Base-by-base conservation (phyloP, 257 asterid species). In the Solanum lycopersicoides region DNA sequence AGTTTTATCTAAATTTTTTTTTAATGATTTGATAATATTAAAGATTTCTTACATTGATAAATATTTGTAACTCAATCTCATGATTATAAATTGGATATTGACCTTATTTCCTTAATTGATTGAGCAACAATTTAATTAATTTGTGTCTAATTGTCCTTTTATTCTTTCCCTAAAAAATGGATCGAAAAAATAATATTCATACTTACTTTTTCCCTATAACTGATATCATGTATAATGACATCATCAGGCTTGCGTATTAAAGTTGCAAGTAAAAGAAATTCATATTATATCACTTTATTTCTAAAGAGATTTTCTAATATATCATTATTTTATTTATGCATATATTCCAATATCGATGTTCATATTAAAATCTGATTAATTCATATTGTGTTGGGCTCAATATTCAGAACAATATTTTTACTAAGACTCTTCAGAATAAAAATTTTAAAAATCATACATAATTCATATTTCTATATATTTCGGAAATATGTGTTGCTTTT, bases 281-380 rank as follows among this genome's bases (percentile, higher is more conserved):
- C 12, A 11, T 47, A 47, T 0, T 47, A 14, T 8, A 12, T n/a
- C 35, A 76, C 35, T 39, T 76, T 41, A 23, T 12, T 42, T 76
- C 23, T 41, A 39, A 23, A 75, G 12, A 41, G 50, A 37, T 37
- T 37, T 37, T 37, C 30, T 1, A 37, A 6, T 37, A 5, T 37
- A 37, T 37, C 7, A 37, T 37, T 37, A 6, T 6, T 37, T 37
- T 37, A 7, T 5, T 37, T 0, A 1, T 37, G 5, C 6, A 37
- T 37, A 37, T 37, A 6, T 37, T 5, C 0, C 39, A 6, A 0
- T 7, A 7, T 37, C 1, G 1, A 5, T 37, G 1, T 37, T 37
- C 6, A 37, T 37, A 0, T 37, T 37, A 37, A 37, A 37, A 37
- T 37, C 1, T 37, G 39, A 37, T 37, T 37, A 37, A 5, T 37